Conservation (phyloP, 1,284 basidiomycete genomes). For the Cronartium ribicola region DNA sequence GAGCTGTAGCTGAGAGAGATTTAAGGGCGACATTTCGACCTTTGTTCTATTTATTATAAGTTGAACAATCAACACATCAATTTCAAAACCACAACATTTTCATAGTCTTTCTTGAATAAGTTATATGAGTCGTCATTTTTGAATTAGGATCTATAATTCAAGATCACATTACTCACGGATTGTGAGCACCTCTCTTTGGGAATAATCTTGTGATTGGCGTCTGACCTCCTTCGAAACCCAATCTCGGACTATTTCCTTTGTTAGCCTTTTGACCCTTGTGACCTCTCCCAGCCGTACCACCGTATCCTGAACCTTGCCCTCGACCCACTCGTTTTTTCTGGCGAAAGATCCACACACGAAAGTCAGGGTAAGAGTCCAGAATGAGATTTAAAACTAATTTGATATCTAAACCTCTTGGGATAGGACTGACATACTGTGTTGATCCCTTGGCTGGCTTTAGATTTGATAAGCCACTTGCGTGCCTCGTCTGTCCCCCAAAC, state of each 20-base stretch:
- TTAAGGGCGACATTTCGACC: slow-evolving; percentile 73
- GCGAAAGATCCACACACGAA: background rate
- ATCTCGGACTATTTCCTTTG: slow-evolving; percentile 67
- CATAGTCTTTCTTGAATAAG: too few species aligned
- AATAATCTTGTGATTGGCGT: slow-evolving; percentile 86
- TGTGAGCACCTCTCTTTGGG: slow-evolving; percentile 90
- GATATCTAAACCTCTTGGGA: background rate
- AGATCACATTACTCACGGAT: slow-evolving; percentile 63
- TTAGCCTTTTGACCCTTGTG: slow-evolving; percentile 94
- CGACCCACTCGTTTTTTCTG: slow-evolving; percentile 75
- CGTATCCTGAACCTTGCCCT: slow-evolving; percentile 82
- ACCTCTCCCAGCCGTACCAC: slow-evolving; percentile 86
- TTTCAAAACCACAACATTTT: background rate
- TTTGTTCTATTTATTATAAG: slow-evolving; percentile 52
- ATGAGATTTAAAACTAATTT: background rate
- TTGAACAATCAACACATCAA: slow-evolving; percentile 9
- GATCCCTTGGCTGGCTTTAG: slow-evolving; percentile 41
- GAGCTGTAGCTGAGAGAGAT: slow-evolving; percentile 78
- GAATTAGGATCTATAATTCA: background rate
- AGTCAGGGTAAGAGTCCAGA: background rate
- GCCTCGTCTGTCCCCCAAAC: background rate
- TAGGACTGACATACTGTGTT: slow-evolving; percentile 27
- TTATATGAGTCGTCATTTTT: slow-evolving; percentile 22
- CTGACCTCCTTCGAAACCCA: slow-evolving; percentile 89
- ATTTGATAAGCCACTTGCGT: slow-evolving; percentile 16